Evolutionary conservation across 2,329 filamentous ascomycete genomes (phyloP).

Genomic region (Chaetomiaceae sp.): DNA sequence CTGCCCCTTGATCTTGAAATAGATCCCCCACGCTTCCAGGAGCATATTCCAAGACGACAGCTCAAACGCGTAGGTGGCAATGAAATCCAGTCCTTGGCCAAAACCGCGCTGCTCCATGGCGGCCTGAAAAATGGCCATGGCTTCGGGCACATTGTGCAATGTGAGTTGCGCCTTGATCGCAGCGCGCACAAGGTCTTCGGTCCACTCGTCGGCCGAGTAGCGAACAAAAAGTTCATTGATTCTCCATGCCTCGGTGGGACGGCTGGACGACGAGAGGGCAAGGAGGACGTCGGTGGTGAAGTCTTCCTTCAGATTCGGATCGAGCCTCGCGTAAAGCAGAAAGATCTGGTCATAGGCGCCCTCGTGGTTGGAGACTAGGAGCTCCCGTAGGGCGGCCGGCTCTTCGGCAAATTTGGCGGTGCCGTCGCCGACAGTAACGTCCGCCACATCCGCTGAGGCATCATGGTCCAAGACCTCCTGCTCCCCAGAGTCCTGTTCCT

Average conservation of each 20-base stretch:
- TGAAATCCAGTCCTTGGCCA: conserved; percentile 37
- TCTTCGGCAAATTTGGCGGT: background rate
- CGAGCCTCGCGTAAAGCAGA: conserved; percentile 36
- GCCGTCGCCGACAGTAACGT: background rate
- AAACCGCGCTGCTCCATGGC: conserved; percentile 32
- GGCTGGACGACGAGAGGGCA: conserved; percentile 38
- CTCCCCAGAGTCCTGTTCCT: background rate
- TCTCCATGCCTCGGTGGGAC: conserved; percentile 40
- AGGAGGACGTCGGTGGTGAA: conserved; percentile 32
- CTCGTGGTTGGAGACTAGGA: conserved; percentile 6
- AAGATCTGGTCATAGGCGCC: conserved; percentile 37
- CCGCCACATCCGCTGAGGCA: background rate
- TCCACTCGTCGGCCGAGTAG: conserved; percentile 35
- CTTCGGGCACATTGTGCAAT: conserved; percentile 33
- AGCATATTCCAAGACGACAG: conserved; percentile 32
- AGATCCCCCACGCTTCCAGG: conserved; percentile 34
- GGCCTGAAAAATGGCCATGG: conserved; percentile 35
- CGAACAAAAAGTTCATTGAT: conserved; percentile 40
- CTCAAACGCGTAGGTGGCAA: conserved; percentile 38
- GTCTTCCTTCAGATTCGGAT: conserved; percentile 26
- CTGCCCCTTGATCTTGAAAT: conserved; percentile 13
- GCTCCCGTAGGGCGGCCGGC: conserved; percentile 4
- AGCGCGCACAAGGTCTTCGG: conserved; percentile 34
- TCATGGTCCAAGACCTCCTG: background rate
- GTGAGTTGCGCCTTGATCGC: conserved; percentile 39